phyloP scores from a whole-genome alignment of 345 rosid genomes.

The Populus alba region DNA sequence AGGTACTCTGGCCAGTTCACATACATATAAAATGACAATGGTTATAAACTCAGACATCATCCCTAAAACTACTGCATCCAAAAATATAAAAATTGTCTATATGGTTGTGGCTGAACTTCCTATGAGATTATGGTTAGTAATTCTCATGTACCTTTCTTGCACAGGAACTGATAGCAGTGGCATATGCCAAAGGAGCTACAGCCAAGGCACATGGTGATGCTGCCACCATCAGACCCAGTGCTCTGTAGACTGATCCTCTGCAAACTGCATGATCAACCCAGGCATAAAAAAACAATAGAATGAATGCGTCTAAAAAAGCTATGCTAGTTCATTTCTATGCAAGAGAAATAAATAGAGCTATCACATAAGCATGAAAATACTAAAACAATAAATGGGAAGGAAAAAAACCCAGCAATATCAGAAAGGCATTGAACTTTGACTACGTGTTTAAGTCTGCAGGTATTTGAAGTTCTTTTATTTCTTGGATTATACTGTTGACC shows the following conservation, averaged over 20 bases:
- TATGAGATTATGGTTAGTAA: constrained; percentile 3
- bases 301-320: not conserved
- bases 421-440: not conserved
- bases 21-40: not conserved
- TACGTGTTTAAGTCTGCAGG: not conserved
- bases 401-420: not conserved
- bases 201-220: constrained; percentile 98
- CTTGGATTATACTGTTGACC: not conserved
- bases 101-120: not conserved
- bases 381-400: not conserved
- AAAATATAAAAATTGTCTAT: not conserved
- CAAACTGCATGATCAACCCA: constrained; percentile 49
- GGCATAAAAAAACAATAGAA: constrained; percentile 6
- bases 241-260: constrained; percentile 94
- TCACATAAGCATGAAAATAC: constrained; percentile 5
- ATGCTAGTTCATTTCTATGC: not conserved
- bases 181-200: constrained; percentile 98
- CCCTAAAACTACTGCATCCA: not conserved
- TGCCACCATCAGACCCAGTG: constrained; percentile 94
- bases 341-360: not conserved
- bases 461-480: not conserved
- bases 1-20: not conserved
- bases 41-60: not conserved
- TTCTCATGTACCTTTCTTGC: constrained; percentile 68
- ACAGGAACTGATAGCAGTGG: constrained; percentile 92